Evolutionary conservation across 352 stramenopile genomes (phyloP).

Genomic region (Pythium sp.): DNA sequence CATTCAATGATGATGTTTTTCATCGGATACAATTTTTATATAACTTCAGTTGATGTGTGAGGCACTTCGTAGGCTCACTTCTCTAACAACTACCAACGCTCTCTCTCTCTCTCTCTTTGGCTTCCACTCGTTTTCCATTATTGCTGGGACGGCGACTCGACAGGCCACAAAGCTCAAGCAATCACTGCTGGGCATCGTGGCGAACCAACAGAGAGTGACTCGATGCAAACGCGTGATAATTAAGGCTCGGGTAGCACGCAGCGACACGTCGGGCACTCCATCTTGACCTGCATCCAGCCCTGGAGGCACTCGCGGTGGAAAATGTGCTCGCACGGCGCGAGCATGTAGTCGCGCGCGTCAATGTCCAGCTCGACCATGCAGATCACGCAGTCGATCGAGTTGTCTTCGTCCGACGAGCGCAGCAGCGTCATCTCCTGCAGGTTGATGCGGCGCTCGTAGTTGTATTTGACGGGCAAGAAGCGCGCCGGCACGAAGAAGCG

Average conservation of each 20-base stretch:
- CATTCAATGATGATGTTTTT: neutral
- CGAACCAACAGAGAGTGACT: neutral
- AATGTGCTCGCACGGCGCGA: constrained; percentile 95
- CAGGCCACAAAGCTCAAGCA: neutral
- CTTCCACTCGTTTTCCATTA: neutral
- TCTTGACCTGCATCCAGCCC: constrained; percentile 98
- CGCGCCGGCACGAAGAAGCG: constrained; percentile 94
- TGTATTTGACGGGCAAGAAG: constrained; percentile 97
- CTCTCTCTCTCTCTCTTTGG: neutral
- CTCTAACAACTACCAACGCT: neutral
- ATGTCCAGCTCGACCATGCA: constrained; percentile 85
- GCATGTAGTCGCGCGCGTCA: constrained; percentile 91
- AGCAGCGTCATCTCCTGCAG: constrained; percentile 64
- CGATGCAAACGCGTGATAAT: neutral
- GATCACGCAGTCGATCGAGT: constrained; percentile 80
- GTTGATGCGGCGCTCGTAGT: constrained; percentile 92
- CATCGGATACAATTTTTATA: constrained; percentile 1
- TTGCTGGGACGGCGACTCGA: neutral
- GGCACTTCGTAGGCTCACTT: neutral
- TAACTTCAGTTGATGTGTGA: constrained; percentile 1
- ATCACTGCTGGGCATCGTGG: neutral
- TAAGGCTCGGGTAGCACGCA: constrained; percentile 87
- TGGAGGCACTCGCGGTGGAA: constrained; percentile 94
- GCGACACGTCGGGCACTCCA: constrained; percentile 96
- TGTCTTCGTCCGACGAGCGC: constrained; percentile 49